These are phyloP conservation scores for Mortierella sp. DNA, from an alignment of 371 early-diverging fungal genomes.

Conservation along the genomic window DNA sequence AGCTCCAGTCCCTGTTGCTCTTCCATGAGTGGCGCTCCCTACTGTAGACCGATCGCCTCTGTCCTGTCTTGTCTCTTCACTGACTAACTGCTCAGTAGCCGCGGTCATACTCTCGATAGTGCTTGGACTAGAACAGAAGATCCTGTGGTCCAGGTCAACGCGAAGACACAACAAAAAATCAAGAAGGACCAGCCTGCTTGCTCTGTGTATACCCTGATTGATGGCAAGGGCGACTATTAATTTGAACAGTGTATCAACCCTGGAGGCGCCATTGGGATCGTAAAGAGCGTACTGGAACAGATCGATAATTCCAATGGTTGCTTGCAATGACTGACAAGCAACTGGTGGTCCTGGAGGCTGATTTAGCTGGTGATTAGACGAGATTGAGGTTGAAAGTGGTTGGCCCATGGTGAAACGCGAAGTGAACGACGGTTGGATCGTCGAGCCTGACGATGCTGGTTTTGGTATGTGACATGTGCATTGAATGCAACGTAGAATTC, in stretches of 20 bases:
- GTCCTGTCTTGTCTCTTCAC: slow-evolving; percentile 44
- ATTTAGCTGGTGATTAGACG: slow-evolving; percentile 13
- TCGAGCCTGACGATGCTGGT: slow-evolving; percentile 15
- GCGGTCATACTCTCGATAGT: slow-evolving; percentile 40
- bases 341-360: slow-evolving; percentile 5
- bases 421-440: slow-evolving; percentile 26
- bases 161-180: slow-evolving; percentile 66
- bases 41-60: slow-evolving; percentile 23
- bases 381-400: slow-evolving; percentile 23
- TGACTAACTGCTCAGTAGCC: slow-evolving; percentile 35
- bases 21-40: too few species aligned
- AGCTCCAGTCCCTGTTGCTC: neutral
- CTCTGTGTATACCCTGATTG: slow-evolving; percentile 57
- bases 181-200: slow-evolving; percentile 63
- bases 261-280: slow-evolving; percentile 43
- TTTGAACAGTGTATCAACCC: slow-evolving; percentile 60
- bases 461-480: slow-evolving; percentile 55
- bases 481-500: slow-evolving; percentile 57
- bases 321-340: slow-evolving; percentile 42
- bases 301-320: slow-evolving; percentile 48
- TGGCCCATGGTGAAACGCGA: slow-evolving; percentile 46
- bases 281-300: slow-evolving; percentile 56
- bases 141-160: slow-evolving; percentile 67
- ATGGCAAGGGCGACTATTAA: slow-evolving; percentile 61
- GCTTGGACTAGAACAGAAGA: slow-evolving; percentile 55